Evolutionary conservation across 2,329 filamentous ascomycete species (phyloP).

Genomic region (Monascus ruber): DNA sequence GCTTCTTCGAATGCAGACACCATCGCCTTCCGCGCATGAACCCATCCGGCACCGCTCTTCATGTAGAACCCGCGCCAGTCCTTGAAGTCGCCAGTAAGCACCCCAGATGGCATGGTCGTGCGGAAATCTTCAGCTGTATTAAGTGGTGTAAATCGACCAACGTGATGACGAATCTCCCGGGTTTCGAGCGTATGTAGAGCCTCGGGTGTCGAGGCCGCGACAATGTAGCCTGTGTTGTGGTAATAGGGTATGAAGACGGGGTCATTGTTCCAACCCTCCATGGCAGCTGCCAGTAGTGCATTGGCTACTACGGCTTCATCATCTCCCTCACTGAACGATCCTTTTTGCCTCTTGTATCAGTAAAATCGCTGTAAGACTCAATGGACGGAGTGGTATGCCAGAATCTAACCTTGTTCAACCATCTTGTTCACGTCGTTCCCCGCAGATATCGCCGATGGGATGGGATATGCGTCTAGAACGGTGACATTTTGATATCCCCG

Average conservation of each 20-base stretch:
- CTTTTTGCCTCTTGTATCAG: not conserved
- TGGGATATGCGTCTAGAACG: conserved; percentile 35
- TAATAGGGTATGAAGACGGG: conserved; percentile 35
- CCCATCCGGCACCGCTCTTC: conserved; percentile 39
- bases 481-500: conserved; percentile 37
- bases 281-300: conserved; percentile 19
- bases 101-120: conserved; percentile 39
- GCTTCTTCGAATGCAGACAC: conserved; percentile 35
- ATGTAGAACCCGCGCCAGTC: conserved; percentile 35
- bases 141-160: conserved; percentile 22
- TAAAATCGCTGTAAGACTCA: not conserved
- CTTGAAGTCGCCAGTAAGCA: conserved; percentile 34
- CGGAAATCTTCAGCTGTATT: conserved; percentile 34
- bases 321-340: conserved; percentile 21
- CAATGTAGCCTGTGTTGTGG: conserved; percentile 34
- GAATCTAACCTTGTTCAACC: conserved; percentile 18
- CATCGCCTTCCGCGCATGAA: conserved; percentile 39
- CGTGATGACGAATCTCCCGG: conserved; percentile 14
- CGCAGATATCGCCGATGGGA: conserved; percentile 37
- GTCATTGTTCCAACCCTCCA: conserved; percentile 34
- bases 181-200: conserved; percentile 24
- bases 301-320: conserved; percentile 13
- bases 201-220: conserved; percentile 28
- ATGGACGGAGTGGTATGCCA: conserved; percentile 15
- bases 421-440: conserved; percentile 41